Evolutionary conservation across 1,284 basidiomycete species (phyloP), one percentile per base, ranked within the genome.

Genomic region (Pisolithus thermaeus): DNA sequence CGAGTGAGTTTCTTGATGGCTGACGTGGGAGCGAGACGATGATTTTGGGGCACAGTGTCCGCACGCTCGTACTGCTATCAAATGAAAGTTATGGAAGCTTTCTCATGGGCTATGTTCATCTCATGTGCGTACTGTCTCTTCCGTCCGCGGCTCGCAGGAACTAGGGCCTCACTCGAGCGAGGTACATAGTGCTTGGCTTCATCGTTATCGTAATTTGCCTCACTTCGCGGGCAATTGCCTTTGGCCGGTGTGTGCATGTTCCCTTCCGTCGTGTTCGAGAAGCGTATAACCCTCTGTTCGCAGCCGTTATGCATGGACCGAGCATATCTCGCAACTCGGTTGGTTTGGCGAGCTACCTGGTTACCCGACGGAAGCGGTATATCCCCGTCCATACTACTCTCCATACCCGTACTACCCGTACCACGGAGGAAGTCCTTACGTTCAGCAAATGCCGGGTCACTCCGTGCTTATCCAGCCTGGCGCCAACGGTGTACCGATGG

Each of bases 21-120:
- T 20, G 36, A 9, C 37, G 16, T 35, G 41, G 14, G 39, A 20
- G 46, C 35, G 46, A 23, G 42, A 50, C 56, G 22, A 38, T 49
- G 43, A 51, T 39, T 16, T 46, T 39, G 45, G 37, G 41, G 18
- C 18, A n/a, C 50, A 90, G 87, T 81, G 54, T 77, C 76, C 47
- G 68, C 69, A 3, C 71, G 71, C 58, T 63, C 70, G 22, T 88
- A 78, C 56, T 90, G 87, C 64, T 84, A 87, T 64, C 78, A 88
- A 61, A 86, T 88, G 81, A 87, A 84, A 65, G 80, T 83, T 50
- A 75, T 87, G 37, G 78, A 88, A 58, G 86, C 84, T 1, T 81
- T 90, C 64, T 89, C 87, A 1, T 90, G 88, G 87, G 73, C 79
- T 62, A 70, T 79, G 50, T 90, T 90, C 60, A 72, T 73, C 50